Evolutionary conservation across 2,329 filamentous ascomycete genomes (phyloP).

Genomic region (Phialophora chinensis): DNA sequence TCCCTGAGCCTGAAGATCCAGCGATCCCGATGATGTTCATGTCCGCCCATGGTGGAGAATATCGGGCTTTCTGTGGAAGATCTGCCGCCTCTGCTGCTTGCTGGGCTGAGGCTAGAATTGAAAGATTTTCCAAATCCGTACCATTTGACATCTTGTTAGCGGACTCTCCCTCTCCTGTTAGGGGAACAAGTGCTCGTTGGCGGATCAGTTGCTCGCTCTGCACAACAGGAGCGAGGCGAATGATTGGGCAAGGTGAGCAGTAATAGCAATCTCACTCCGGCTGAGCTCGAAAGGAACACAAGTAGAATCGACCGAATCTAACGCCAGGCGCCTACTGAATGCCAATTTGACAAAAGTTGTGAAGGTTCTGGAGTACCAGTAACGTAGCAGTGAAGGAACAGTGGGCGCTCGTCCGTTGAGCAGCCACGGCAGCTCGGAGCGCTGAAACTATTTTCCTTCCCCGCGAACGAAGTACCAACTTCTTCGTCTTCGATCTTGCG

Average conservation of each 20-base stretch:
- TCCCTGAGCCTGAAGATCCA: conserved; percentile 92
- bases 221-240: neutral
- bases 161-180: neutral
- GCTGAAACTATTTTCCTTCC: neutral
- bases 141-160: conserved; percentile 3
- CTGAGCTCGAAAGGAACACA: neutral
- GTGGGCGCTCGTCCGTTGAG: neutral
- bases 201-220: neutral
- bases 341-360: neutral
- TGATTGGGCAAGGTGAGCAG: neutral
- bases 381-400: neutral
- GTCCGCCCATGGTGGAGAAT: conserved; percentile 94
- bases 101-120: conserved; percentile 19
- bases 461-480: neutral
- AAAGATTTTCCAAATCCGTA: conserved; percentile 16
- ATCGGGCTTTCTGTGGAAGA: conserved; percentile 64
- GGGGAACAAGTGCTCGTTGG: neutral
- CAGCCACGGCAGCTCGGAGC: neutral
- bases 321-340: conserved; percentile 8
- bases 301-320: neutral
- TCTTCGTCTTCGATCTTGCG: neutral
- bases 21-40: conserved; percentile 96
- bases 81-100: conserved; percentile 16
- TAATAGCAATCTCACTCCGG: neutral
- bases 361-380: neutral